A percentile compares a stretch with the other conserved stretches of the same genome.
Evolutionary conservation across 2,329 filamentous ascomycete species (phyloP).

Genomic region (Trichoderma brevicompactum): DNA sequence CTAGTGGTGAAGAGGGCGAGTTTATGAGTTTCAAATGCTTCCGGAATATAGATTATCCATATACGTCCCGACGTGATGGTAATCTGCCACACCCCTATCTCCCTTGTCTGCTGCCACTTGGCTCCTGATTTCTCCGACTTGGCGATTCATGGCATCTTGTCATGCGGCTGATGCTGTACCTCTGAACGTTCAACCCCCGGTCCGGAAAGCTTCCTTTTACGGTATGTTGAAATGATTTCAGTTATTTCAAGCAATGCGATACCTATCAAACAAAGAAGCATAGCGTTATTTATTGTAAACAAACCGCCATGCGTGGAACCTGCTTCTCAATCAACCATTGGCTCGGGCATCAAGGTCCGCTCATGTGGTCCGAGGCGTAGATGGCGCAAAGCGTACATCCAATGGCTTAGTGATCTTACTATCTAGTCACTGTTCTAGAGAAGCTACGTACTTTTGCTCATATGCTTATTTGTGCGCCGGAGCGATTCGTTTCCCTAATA

Average conservation of each 20-base stretch:
- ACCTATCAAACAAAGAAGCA: too few relatives aligned
- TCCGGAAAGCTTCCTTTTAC: neutral
- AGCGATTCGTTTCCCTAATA: neutral
- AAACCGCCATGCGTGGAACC: neutral
- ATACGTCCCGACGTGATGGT: neutral
- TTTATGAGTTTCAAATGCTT: too few relatives aligned
- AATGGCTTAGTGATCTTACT: neutral
- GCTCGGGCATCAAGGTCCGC: constrained; percentile 1
- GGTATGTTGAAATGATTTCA: too few relatives aligned
- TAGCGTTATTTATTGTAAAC: neutral
- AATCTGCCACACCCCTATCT: neutral
- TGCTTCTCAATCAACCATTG: neutral
- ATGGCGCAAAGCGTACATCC: neutral
- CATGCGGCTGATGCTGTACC: neutral
- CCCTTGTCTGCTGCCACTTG: neutral
- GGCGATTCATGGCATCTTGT: neutral
- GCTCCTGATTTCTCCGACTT: constrained; percentile 13
- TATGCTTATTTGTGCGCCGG: neutral
- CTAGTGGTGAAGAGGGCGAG: too few relatives aligned
- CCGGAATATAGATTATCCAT: neutral
- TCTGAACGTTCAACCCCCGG: neutral
- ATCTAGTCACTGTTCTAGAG: neutral
- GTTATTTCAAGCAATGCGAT: too few relatives aligned
- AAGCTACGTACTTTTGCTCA: neutral
- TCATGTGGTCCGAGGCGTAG: neutral